Evolutionary conservation across 139 green algal genomes (phyloP), one percentile per base, ranked within the genome.

Genomic region (Haematococcus sp.): DNA sequence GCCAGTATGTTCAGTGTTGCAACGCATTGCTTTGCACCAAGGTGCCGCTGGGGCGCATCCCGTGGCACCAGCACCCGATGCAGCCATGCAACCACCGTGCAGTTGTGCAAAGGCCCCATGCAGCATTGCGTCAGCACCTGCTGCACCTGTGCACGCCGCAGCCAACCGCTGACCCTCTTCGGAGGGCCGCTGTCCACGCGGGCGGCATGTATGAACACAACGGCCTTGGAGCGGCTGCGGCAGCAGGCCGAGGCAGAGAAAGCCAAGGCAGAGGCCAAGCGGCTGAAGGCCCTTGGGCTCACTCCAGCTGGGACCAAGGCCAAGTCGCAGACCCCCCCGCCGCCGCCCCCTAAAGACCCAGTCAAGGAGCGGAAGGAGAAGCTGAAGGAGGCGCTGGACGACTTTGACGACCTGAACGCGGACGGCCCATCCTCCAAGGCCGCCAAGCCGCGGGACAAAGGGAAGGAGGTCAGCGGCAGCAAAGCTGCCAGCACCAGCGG

Each of bases 111-210:
- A 11, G 7, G 40, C 40, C 7, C 40, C 40, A 49, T 49, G 40
- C 40, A 49, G 40, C 40, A 49, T 11, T 19, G 40, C 40, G 11
- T 49, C 7, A 49, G 40, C 40, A 49, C 40, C 7, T 49, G 40
- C 40, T 49, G 40, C 40, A 49, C 40, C 40, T 49, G 40, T 49
- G 40, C 40, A 49, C 11, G 40, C 40, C 11, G 40, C 40, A 49
- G 40, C 40, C 40, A 49, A 11, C 40, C 40, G 40, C 40, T 49
- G 7, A 49, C 55, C 16, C 28, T 71, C 19, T 72, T 71, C 52
- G 61, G 60, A 22, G 71, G 71, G 30, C 71, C 71, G 7, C 71
- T 72, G 22, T 72, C 71, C 46, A 71, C 71, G n/a, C 40, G 71
- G 11, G 40, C 7, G 11, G 25, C 40, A 19, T 71, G 71, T 30